Evolutionary conservation across 768 basidiomycete genomes (phyloP).

Genomic region (Tulasnella sp.): DNA sequence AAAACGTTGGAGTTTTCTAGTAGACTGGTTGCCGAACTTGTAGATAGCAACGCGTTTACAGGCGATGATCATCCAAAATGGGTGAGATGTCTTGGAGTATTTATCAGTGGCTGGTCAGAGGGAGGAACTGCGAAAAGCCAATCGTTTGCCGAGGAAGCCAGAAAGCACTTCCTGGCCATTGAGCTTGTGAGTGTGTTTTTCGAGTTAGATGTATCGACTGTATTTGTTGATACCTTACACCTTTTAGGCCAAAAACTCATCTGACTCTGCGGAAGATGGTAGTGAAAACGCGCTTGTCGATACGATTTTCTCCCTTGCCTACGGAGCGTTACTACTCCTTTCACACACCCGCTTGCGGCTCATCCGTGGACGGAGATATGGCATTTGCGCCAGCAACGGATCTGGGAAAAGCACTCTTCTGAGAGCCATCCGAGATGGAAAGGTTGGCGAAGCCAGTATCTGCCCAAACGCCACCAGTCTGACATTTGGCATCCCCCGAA

Average conservation of each 20-base stretch:
- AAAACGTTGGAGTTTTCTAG: conserved; percentile 63
- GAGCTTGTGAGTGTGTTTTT: conserved; percentile 43
- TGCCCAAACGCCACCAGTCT: background rate
- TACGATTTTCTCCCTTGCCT: conserved; percentile 90
- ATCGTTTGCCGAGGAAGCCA: conserved; percentile 45
- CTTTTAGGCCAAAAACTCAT: conserved; percentile 51
- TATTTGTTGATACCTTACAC: background rate
- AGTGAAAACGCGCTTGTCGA: conserved; percentile 69
- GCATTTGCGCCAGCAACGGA: conserved; percentile 93
- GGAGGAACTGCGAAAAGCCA: conserved; percentile 30
- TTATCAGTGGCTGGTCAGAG: conserved; percentile 56
- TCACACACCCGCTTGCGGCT: conserved; percentile 90
- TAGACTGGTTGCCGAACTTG: conserved; percentile 67
- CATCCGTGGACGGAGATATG: conserved; percentile 85
- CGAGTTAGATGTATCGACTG: background rate
- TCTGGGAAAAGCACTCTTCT: conserved; percentile 93
- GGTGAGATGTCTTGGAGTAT: conserved; percentile 64
- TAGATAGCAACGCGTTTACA: conserved; percentile 44
- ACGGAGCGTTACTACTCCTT: conserved; percentile 86
- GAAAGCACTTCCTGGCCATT: conserved; percentile 65
- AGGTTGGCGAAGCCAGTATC: conserved; percentile 40
- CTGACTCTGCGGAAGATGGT: conserved; percentile 31
- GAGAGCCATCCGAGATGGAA: conserved; percentile 90
- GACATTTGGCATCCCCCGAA: background rate
- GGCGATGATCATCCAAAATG: conserved; percentile 51